These are phyloP conservation scores for Reutealis trisperma DNA, from an alignment of 345 rosid genomes.

Conservation along the genomic window DNA sequence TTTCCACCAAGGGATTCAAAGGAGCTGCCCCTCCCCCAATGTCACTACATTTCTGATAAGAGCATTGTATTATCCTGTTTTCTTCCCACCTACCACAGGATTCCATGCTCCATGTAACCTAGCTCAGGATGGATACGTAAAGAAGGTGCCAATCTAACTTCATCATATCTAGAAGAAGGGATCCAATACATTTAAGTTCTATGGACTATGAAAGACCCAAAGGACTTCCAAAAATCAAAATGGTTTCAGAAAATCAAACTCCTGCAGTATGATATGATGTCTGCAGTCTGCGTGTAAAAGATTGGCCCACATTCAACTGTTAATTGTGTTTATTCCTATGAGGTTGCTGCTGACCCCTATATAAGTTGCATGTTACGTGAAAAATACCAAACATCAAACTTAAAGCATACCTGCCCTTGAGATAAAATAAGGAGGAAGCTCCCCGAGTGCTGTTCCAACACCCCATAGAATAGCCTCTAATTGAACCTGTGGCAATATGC, in stretches of 20 bases:
- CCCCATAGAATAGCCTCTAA: slow-evolving; percentile 95
- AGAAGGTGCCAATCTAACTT: background rate
- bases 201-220: background rate
- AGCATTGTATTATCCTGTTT: too few relatives aligned
- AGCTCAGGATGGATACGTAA: background rate
- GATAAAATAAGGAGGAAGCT: slow-evolving; percentile 99
- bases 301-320: background rate
- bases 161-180: background rate
- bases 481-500: slow-evolving; percentile 92
- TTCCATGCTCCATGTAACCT: too few relatives aligned
- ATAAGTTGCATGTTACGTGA: background rate
- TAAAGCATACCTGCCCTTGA: slow-evolving; percentile 77
- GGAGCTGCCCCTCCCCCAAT: too few relatives aligned
- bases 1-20: too few relatives aligned
- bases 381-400: background rate
- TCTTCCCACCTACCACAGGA: too few relatives aligned
- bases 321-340: background rate
- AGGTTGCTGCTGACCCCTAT: background rate
- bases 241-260: background rate
- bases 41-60: too few relatives aligned
- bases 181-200: background rate
- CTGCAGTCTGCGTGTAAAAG: too few relatives aligned
- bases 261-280: background rate
- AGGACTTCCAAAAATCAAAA: background rate
- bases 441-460: slow-evolving; percentile 96